Percentiles rank a stretch among this genome's conserved stretches.
Conservation (phyloP, 805 yeast genomes). For the Saccharomyces paradoxus region DNA sequence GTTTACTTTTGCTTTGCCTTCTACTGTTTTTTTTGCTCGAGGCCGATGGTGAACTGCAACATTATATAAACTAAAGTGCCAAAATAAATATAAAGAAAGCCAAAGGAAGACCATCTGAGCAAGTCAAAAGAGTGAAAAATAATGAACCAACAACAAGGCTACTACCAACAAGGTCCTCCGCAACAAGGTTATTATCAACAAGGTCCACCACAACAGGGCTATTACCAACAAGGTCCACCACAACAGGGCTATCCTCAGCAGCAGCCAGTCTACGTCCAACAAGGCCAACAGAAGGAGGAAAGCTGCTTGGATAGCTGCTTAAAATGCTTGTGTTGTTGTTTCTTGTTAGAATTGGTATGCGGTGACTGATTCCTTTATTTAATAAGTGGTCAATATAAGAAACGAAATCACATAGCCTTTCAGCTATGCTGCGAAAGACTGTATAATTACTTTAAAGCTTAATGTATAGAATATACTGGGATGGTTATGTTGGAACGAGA, state of each 20-base stretch:
- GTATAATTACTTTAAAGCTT: background rate
- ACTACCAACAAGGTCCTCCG: conserved; percentile 7
- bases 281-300: conserved; percentile 19
- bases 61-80: background rate
- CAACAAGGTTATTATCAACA: conserved; percentile 14
- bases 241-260: conserved; percentile 23
- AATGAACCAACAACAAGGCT: background rate
- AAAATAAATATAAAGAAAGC: background rate
- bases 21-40: background rate
- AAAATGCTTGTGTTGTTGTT: conserved; percentile 27
- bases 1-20: background rate
- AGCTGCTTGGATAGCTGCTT: conserved; percentile 27
- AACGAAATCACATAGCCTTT: background rate
- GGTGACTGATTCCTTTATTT: conserved; percentile 4
- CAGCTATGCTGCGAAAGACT: background rate
- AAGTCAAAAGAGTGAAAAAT: background rate
- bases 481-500: background rate
- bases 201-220: conserved; percentile 15
- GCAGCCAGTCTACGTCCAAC: conserved; percentile 27
- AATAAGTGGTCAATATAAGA: background rate
- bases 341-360: conserved; percentile 26
- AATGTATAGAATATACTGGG: background rate
- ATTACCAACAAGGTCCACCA: conserved; percentile 17
- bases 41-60: background rate
- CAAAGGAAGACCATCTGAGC: background rate